phyloP scores from a whole-genome alignment of 1,139 yeast genomes.

The Blastobotrys apis region DNA sequence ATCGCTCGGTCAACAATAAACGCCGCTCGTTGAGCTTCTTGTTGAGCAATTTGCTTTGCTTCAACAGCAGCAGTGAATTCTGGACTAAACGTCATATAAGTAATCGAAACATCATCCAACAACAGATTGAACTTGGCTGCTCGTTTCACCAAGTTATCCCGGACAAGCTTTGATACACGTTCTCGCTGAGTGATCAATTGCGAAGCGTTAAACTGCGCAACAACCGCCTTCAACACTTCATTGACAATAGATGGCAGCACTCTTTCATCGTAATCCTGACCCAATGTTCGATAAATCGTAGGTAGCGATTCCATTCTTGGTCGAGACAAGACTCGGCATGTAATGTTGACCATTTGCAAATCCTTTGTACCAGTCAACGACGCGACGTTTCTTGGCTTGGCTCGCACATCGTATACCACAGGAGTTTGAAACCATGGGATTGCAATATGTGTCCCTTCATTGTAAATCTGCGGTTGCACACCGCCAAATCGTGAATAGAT shows the following conservation, averaged over 20 bases:
- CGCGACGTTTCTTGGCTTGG: conserved; percentile 96
- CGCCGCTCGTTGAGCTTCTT: conserved; percentile 98
- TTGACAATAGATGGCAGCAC: conserved; percentile 95
- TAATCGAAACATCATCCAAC: conserved; percentile 92
- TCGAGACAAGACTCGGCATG: conserved; percentile 92
- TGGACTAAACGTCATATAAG: conserved; percentile 95
- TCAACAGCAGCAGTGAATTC: conserved; percentile 98
- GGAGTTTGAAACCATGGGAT: conserved; percentile 97
- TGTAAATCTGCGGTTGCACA: conserved; percentile 75
- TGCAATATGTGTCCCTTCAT: conserved; percentile 93
- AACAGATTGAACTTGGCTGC: conserved; percentile 83
- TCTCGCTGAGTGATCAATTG: conserved; percentile 98
- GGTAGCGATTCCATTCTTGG: conserved; percentile 82
- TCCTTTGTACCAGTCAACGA: conserved; percentile 97
- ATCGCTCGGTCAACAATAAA: conserved; percentile 94
- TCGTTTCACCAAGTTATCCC: conserved; percentile 87
- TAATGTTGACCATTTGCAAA: conserved; percentile 97
- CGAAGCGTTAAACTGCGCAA: conserved; percentile 97
- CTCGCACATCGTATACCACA: conserved; percentile 87
- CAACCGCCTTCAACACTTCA: conserved; percentile 93
- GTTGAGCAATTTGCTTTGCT: conserved; percentile 98
- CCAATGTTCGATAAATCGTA: conserved; percentile 82
- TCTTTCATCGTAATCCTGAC: conserved; percentile 91
- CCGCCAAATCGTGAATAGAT: conserved; percentile 87
- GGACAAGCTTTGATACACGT: conserved; percentile 83